These are phyloP conservation scores for Moricandia moricandioides DNA, from an alignment of 345 rosid species.

Conservation along the genomic window DNA sequence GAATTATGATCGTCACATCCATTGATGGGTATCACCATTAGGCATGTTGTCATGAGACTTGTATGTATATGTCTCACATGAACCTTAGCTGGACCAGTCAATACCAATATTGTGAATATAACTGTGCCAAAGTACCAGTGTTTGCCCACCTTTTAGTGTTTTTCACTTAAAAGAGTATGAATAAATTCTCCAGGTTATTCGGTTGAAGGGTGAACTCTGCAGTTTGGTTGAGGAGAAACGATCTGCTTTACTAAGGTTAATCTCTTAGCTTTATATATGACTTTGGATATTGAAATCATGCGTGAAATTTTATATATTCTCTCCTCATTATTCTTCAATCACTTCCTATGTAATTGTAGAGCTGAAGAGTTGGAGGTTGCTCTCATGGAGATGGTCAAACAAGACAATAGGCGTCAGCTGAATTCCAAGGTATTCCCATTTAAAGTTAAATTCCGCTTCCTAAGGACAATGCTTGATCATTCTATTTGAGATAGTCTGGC, in stretches of 20 bases:
- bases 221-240: conserved; percentile 86
- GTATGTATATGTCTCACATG: no score
- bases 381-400: conserved; percentile 98
- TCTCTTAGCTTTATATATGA: conserved; percentile 11
- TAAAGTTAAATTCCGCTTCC: background rate
- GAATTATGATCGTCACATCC: no score
- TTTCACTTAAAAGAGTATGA: background rate
- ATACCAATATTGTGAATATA: background rate
- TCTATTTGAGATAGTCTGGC: no score
- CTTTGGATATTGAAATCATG: background rate
- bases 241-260: conserved; percentile 77
- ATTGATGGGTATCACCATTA: no score
- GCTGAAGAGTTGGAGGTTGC: conserved; percentile 98
- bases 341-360: conserved; percentile 44
- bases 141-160: background rate
- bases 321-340: conserved; percentile 2
- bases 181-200: conserved; percentile 55
- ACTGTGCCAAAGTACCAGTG: background rate
- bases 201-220: conserved; percentile 85
- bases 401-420: conserved; percentile 80
- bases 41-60: no score
- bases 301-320: background rate
- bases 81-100: no score
- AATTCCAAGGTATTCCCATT: conserved; percentile 68
- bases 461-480: background rate